Percentiles rank a stretch among this genome's conserved stretches.
Conservation (phyloP, 805 yeast genomes). For the Jamesozyma spencerorum region DNA sequence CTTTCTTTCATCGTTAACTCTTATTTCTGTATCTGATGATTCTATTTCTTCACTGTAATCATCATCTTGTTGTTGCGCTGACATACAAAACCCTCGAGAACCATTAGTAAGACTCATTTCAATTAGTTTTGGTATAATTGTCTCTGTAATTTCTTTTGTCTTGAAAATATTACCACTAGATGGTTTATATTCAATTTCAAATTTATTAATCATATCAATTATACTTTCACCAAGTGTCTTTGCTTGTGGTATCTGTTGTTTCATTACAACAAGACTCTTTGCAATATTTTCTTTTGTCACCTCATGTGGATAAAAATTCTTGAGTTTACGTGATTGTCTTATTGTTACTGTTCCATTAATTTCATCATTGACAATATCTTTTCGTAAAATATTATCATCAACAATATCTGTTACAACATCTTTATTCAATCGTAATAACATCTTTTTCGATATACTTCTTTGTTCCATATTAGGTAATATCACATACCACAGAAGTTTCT, state of each 20-base stretch:
- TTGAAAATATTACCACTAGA: slow-evolving; percentile 18
- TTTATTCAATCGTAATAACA: neutral
- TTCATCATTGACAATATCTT: neutral
- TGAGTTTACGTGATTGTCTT: neutral
- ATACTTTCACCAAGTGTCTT: slow-evolving; percentile 7
- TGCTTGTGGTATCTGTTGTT: neutral
- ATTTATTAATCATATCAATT: slow-evolving; percentile 17
- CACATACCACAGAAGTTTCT: slow-evolving; percentile 13
- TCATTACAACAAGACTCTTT: slow-evolving; percentile 7
- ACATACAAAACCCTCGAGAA: neutral
- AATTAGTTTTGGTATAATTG: slow-evolving; percentile 5
- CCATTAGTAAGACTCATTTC: slow-evolving; percentile 1
- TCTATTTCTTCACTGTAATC: neutral
- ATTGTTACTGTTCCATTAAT: neutral
- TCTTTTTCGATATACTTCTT: slow-evolving; percentile 7
- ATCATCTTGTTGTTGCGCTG: neutral
- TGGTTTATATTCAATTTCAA: slow-evolving; percentile 13
- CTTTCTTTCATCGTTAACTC: neutral
- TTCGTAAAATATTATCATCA: neutral
- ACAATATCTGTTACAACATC: neutral
- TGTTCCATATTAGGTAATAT: slow-evolving; percentile 15
- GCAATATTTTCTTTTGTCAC: slow-evolving; percentile 14
- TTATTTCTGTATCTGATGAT: too few species aligned
- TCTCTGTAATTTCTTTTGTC: neutral
- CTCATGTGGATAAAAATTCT: slow-evolving; percentile 13